phyloP scores from a whole-genome alignment of 2,329 filamentous ascomycete species.

The Neurospora crassa region DNA sequence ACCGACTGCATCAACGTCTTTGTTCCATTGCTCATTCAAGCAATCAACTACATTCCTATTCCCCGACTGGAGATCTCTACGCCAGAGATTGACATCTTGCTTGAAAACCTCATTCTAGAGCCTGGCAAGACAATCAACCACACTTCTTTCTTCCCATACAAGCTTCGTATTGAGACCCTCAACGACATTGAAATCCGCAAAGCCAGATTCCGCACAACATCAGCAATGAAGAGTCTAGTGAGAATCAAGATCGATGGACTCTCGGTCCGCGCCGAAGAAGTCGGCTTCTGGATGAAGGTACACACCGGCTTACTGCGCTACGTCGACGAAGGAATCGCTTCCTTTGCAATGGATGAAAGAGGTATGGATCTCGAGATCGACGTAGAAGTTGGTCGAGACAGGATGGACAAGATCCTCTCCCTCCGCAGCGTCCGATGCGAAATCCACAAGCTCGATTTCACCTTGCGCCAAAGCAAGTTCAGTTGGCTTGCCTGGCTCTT shows the following conservation, averaged over 20 bases:
- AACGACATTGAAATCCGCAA: conserved; percentile 84
- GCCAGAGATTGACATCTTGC: conserved; percentile 71
- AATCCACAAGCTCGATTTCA: conserved; percentile 82
- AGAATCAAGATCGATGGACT: conserved; percentile 75
- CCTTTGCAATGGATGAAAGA: conserved; percentile 74
- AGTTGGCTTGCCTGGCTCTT: conserved; percentile 71
- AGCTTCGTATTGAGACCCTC: conserved; percentile 69
- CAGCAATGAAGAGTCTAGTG: conserved; percentile 58
- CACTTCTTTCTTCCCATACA: conserved; percentile 82
- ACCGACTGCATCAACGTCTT: conserved; percentile 72
- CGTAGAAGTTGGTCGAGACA: conserved; percentile 69
- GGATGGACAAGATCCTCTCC: conserved; percentile 70
- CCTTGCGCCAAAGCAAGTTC: conserved; percentile 64
- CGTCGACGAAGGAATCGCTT: conserved; percentile 74
- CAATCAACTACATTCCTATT: conserved; percentile 80
- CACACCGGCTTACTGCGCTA: conserved; percentile 68
- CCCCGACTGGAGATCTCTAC: conserved; percentile 81
- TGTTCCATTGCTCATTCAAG: conserved; percentile 64
- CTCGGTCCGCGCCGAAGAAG: conserved; percentile 72
- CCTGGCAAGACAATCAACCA: conserved; percentile 76
- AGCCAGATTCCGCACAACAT: conserved; percentile 58
- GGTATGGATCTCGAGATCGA: conserved; percentile 83
- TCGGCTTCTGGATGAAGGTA: conserved; percentile 81
- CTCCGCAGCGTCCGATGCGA: conserved; percentile 67
- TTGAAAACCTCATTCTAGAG: conserved; percentile 87